Evolutionary conservation across 2,329 filamentous ascomycete species (phyloP).

Genomic region (Ascomycota sp.): DNA sequence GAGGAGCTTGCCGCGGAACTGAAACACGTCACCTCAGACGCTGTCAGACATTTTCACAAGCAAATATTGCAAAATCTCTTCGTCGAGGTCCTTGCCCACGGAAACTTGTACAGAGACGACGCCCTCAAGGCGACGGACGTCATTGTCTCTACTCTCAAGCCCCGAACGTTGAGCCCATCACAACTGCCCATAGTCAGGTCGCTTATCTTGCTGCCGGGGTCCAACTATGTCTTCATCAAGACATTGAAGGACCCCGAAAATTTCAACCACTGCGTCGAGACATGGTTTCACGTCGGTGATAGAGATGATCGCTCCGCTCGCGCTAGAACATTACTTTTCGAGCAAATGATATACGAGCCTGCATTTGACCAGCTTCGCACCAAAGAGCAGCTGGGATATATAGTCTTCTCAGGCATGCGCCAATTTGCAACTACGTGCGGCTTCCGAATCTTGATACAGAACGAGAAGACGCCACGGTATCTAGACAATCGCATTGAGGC

Average conservation of each 20-base stretch:
- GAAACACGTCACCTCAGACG: conserved; percentile 49
- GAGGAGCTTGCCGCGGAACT: conserved; percentile 66
- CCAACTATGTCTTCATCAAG: conserved; percentile 68
- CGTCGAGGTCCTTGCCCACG: conserved; percentile 74
- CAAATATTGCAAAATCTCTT: conserved; percentile 68
- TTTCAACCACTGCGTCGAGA: conserved; percentile 72
- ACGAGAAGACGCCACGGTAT: conserved; percentile 66
- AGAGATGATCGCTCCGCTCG: conserved; percentile 48
- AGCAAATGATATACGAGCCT: conserved; percentile 82
- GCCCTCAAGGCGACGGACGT: conserved; percentile 69
- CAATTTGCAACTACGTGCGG: conserved; percentile 59
- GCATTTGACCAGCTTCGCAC: conserved; percentile 88
- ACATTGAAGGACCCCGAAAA: conserved; percentile 71
- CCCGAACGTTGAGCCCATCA: conserved; percentile 48
- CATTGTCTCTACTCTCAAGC: conserved; percentile 57
- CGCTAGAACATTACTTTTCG: conserved; percentile 61
- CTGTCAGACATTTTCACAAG: conserved; percentile 58
- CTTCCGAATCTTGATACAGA: conserved; percentile 83
- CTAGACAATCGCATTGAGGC: conserved; percentile 73
- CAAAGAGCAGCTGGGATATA: conserved; percentile 93
- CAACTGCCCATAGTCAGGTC: conserved; percentile 69
- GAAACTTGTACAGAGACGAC: conserved; percentile 89
- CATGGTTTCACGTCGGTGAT: conserved; percentile 50
- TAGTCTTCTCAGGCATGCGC: conserved; percentile 69
- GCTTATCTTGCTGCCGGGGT: conserved; percentile 55